Percentiles rank a stretch among this genome's conserved stretches.
Conservation (phyloP, 768 basidiomycete genomes). For the Russula earlei region DNA sequence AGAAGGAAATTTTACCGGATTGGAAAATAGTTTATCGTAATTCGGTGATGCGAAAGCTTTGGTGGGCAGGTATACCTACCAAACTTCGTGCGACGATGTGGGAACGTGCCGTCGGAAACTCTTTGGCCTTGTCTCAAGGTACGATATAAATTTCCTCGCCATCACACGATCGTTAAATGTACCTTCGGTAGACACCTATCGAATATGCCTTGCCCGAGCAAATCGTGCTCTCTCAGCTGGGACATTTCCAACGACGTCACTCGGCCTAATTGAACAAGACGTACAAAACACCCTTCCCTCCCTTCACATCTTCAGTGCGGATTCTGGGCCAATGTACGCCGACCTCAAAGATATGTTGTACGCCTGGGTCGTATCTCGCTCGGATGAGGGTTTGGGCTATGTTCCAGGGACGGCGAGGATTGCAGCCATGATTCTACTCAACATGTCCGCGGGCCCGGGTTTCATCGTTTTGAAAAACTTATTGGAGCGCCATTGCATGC, state of each 20-base stretch:
- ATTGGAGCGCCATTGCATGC: constrained; percentile 74
- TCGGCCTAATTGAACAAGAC: constrained; percentile 64
- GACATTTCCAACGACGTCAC: constrained; percentile 53
- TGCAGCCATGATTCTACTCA: constrained; percentile 81
- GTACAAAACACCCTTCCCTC: constrained; percentile 63
- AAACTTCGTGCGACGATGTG: constrained; percentile 74
- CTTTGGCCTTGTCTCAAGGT: constrained; percentile 77
- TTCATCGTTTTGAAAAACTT: constrained; percentile 83
- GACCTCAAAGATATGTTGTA: constrained; percentile 78
- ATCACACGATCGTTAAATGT: not conserved
- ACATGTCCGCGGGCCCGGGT: constrained; percentile 63
- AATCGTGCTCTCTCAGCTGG: constrained; percentile 58
- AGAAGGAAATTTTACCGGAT: constrained; percentile 69
- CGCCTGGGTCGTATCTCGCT: constrained; percentile 82
- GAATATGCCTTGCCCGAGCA: constrained; percentile 61
- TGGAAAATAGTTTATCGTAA: constrained; percentile 70
- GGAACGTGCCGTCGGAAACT: constrained; percentile 80
- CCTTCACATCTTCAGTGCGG: constrained; percentile 70
- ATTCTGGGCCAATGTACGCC: constrained; percentile 67
- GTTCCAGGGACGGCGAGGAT: constrained; percentile 57
- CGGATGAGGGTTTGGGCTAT: constrained; percentile 76
- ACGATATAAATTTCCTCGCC: constrained; percentile 8
- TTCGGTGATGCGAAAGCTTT: constrained; percentile 54
- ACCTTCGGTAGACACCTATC: constrained; percentile 52
- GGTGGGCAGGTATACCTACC: constrained; percentile 86